phyloP scores from a whole-genome alignment of 2,329 filamentous ascomycete species.

The Teratosphaeriaceae sp. region DNA sequence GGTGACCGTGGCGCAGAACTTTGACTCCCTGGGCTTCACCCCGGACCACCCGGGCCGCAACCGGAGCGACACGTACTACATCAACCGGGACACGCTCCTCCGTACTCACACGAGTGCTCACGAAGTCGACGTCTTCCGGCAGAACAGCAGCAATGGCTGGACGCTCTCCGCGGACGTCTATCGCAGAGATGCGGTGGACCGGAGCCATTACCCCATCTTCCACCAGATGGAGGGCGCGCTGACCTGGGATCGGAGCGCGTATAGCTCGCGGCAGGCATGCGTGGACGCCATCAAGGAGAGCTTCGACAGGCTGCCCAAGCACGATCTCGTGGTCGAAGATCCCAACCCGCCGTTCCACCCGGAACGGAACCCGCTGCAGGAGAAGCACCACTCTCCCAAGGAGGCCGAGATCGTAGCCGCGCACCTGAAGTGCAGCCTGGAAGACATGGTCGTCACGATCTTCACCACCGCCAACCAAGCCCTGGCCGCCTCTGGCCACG shows the following conservation, averaged over 20 bases:
- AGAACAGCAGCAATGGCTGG: conserved; percentile 68
- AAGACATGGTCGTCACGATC: conserved; percentile 83
- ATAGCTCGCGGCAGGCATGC: conserved; percentile 47
- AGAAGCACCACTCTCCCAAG: conserved; percentile 59
- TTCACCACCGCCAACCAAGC: conserved; percentile 72
- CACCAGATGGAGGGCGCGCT: conserved; percentile 97
- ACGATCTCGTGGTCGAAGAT: conserved; percentile 74
- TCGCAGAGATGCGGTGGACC: conserved; percentile 87
- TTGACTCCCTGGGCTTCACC: conserved; percentile 93
- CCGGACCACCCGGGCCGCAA: conserved; percentile 80
- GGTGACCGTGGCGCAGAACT: conserved; percentile 81
- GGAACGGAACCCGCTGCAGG: conserved; percentile 77
- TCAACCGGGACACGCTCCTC: conserved; percentile 76
- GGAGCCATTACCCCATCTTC: conserved; percentile 92
- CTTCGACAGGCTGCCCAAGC: conserved; percentile 62
- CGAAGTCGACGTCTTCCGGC: conserved; percentile 73
- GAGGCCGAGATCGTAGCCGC: conserved; percentile 77
- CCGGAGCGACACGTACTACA: conserved; percentile 89
- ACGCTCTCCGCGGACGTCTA: conserved; percentile 94
- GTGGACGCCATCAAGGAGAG: conserved; percentile 63
- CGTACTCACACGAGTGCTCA: conserved; percentile 94
- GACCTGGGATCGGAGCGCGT: conserved; percentile 70
- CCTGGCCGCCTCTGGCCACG: conserved; percentile 39
- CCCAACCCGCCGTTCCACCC: conserved; percentile 70
- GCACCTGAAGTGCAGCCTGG: conserved; percentile 83